Base-by-base conservation (phyloP, 1,284 basidiomycete genomes). In the Leucoagaricus sp. region DNA sequence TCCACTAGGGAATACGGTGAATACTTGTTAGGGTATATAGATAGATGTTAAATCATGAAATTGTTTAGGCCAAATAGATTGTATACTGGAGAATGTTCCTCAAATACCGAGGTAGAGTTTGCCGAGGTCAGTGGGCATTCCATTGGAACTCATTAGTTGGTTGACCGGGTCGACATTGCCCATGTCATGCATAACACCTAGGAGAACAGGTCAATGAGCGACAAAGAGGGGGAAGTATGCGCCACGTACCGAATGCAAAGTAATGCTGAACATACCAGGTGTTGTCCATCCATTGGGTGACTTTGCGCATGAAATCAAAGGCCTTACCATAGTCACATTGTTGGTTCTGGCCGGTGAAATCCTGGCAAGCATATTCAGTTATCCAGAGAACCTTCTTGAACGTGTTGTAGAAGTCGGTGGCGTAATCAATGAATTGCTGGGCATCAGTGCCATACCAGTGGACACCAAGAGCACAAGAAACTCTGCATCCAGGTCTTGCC, bases 331-430 rank as follows among this genome's bases (percentile, higher is more conserved):
- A 59, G 57, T 58, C 61, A 63, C 83, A 82, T 67, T 89, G 86
- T 1, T 13, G 6, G 4, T 8, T n/a, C 3, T 81, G 82, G 36
- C 80, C 81, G 66, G 80, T 78, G 73, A 87, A 93, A 74, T 86
- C 81, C 80, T 84, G 75, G 72, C 83, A 84, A 60, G 85, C 87
- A 65, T 81, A 84, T 68, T 93, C 91, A 3, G 89, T 91, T 53
- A 89, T 70, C 79, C 76, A 80, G 54, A 93, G 75, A 13, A 75
- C 74, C 53, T 69, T 65, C 23, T 71, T 61, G 67, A 84, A 91
- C 0, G 74, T 73, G 28, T 69, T 64, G 66, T 90, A 72, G 69
- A 82, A 84, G 5, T 75, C 64, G 12, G 67, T 66, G 34, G 87
- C 67, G 65, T 84, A 86, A 3, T 60, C 50, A 46, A 84, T 78